Percentiles rank a stretch among this genome's conserved stretches.
Evolutionary conservation across 805 yeast species (phyloP).

Genomic region (Teunomyces gatunensis): DNA sequence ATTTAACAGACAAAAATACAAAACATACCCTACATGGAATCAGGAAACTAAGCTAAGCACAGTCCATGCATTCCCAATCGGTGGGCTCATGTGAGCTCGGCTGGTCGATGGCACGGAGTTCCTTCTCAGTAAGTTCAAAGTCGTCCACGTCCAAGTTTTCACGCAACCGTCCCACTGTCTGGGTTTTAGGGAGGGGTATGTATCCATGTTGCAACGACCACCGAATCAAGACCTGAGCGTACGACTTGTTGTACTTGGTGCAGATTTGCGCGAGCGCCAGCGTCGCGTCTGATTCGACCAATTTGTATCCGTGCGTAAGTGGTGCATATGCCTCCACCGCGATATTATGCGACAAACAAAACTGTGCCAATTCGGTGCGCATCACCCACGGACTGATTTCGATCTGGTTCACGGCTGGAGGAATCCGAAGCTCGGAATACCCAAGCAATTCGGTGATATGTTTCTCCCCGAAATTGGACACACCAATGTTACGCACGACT

Average conservation of each 20-base stretch:
- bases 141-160: constrained; percentile 23
- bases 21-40: not conserved
- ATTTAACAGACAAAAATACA: too few species aligned
- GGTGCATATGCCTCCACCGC: constrained; percentile 39
- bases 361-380: constrained; percentile 36
- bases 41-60: constrained; percentile 12
- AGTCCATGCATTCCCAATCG: constrained; percentile 73
- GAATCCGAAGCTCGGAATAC: constrained; percentile 42
- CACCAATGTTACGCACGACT: constrained; percentile 53
- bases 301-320: constrained; percentile 33
- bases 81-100: constrained; percentile 63
- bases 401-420: constrained; percentile 50
- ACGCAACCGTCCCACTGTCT: constrained; percentile 20
- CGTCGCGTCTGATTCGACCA: constrained; percentile 17
- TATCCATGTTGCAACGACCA: constrained; percentile 51
- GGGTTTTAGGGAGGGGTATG: constrained; percentile 35
- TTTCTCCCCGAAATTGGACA: constrained; percentile 58
- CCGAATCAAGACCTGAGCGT: constrained; percentile 47
- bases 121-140: constrained; percentile 26
- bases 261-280: constrained; percentile 29
- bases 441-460: constrained; percentile 54
- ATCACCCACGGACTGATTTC: constrained; percentile 50
- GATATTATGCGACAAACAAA: constrained; percentile 25
- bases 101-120: constrained; percentile 23
- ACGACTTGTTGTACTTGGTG: constrained; percentile 35